Evolutionary conservation across 441 rosid species (phyloP).

Genomic region (Corymbia citriodora): DNA sequence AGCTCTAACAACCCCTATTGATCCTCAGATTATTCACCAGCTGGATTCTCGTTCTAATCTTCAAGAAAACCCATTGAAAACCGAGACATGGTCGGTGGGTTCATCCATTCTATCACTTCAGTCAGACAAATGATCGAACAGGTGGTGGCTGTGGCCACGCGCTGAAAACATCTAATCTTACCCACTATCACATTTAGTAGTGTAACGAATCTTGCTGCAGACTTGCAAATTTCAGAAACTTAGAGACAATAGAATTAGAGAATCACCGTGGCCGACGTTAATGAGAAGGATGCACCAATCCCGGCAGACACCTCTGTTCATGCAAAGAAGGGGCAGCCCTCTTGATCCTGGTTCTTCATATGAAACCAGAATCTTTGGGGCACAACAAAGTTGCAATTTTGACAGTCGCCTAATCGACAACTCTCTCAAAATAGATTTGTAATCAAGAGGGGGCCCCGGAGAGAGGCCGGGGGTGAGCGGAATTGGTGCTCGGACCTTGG

Average conservation of each 20-base stretch:
- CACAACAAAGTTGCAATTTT: neutral
- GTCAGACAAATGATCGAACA: neutral
- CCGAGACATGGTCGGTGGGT: neutral
- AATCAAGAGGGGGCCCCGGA: no score
- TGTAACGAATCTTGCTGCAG: neutral
- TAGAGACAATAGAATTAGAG: neutral
- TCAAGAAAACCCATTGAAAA: neutral
- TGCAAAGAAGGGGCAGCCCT: neutral
- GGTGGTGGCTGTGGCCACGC: neutral
- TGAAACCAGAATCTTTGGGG: neutral
- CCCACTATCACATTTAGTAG: accelerated
- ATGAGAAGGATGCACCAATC: neutral
- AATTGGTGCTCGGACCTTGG: neutral
- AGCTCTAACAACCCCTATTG: neutral
- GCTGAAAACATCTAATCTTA: accelerated
- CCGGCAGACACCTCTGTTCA: neutral
- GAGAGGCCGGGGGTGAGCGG: neutral
- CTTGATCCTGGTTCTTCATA: neutral
- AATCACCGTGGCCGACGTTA: neutral
- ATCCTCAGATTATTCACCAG: neutral
- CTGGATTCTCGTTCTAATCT: neutral
- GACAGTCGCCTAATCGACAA: neutral
- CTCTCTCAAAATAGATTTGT: neutral
- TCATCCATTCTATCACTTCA: neutral
- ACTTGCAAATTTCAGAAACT: neutral